Percentiles rank a stretch among this genome's conserved stretches.
These are phyloP conservation scores for Parvularia atlantis DNA, from an alignment of 78 protist genomes.

Conservation along the genomic window DNA sequence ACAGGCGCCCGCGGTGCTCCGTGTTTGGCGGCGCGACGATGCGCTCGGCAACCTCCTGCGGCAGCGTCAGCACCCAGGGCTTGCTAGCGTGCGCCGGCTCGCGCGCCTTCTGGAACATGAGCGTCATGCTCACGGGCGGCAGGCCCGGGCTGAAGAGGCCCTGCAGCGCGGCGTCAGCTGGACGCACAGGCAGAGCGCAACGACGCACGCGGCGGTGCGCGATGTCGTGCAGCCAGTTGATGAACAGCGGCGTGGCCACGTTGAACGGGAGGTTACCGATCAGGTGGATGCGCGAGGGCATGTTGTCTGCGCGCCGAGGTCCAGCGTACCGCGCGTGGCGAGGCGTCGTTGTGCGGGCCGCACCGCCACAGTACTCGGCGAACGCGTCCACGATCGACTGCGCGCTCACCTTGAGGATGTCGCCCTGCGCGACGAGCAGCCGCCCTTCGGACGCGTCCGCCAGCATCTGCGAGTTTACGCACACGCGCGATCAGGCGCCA, in stretches of 20 bases:
- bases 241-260: constrained; percentile 52
- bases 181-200: neutral
- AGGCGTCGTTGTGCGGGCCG: too few relatives aligned
- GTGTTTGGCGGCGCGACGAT: constrained; percentile 14
- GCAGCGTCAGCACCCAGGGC: neutral
- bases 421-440: constrained; percentile 30
- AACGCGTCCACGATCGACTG: constrained; percentile 2
- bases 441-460: constrained; percentile 35
- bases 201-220: neutral
- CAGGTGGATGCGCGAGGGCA: constrained; percentile 3
- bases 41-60: neutral
- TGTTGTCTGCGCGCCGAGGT: neutral
- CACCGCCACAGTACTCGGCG: neutral
- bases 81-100: constrained; percentile 21
- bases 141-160: constrained; percentile 20
- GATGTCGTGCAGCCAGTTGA: constrained; percentile 43
- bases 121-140: constrained; percentile 35
- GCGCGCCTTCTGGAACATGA: constrained; percentile 60
- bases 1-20: constrained; percentile 19
- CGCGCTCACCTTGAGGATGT: constrained; percentile 36
- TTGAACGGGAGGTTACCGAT: constrained; percentile 59
- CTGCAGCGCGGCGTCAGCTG: neutral
- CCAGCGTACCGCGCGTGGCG: neutral
- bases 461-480: neutral
- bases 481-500: neutral